phyloP scores from a whole-genome alignment of 805 yeast genomes.

The Schwanniomyces yamadae region DNA sequence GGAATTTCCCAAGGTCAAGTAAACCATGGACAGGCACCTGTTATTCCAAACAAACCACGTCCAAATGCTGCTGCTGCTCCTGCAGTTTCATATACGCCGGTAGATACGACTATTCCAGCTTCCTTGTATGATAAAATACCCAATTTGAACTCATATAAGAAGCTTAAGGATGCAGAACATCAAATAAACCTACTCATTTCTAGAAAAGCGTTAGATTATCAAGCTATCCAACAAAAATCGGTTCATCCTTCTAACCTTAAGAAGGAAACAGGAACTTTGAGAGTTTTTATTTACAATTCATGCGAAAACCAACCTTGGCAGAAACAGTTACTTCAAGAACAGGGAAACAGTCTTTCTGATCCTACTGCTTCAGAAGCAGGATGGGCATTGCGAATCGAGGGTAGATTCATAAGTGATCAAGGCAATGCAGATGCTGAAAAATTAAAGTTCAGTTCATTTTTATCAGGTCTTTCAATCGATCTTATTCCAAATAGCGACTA shows the following conservation, averaged over 20 bases:
- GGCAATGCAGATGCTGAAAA: constrained; percentile 21
- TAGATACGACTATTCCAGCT: constrained; percentile 39
- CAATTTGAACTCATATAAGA: constrained; percentile 69
- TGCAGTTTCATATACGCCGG: constrained; percentile 41
- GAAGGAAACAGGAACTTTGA: constrained; percentile 57
- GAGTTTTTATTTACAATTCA: constrained; percentile 81
- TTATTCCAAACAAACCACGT: constrained; percentile 21
- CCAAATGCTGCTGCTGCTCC: constrained; percentile 36
- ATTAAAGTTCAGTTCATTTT: constrained; percentile 71
- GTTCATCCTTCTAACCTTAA: constrained; percentile 36
- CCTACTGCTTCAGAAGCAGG: constrained; percentile 41
- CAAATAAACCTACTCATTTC: constrained; percentile 77
- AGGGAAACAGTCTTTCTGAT: constrained; percentile 17
- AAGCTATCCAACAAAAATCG: constrained; percentile 53
- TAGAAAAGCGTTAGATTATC: constrained; percentile 81
- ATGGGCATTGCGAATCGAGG: constrained; percentile 91
- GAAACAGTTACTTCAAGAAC: constrained; percentile 25
- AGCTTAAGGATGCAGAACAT: constrained; percentile 77
- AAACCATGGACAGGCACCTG: constrained; percentile 7
- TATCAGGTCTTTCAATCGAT: constrained; percentile 84
- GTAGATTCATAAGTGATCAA: constrained; percentile 61
- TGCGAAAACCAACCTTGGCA: constrained; percentile 88
- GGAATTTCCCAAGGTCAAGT: constrained; percentile 9
- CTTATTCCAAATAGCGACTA: constrained; percentile 46
- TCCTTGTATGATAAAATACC: constrained; percentile 49